Base-by-base conservation (phyloP, 139 green algal species). In the Spirogloea muscicola region DNA sequence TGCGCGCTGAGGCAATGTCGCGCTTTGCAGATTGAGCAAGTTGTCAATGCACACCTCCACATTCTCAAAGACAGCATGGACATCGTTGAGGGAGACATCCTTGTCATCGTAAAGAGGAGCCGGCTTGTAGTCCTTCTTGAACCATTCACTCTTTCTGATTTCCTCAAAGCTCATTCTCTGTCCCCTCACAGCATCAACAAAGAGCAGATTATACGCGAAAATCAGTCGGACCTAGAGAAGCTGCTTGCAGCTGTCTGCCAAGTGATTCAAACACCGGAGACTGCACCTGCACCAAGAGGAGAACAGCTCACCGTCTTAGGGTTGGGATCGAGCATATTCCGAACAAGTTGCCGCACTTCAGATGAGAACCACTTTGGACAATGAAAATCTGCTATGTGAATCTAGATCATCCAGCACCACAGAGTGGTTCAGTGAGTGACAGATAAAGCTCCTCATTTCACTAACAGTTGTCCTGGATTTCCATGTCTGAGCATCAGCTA, bases 331-430 rank as follows among this genome's bases (percentile, higher is more conserved):
- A 77, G 34, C 5, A 77, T 65, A 0, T 55, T 55, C 9, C 13
- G n/a, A 2, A 77, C 41, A 1, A 77, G 4, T 3, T 34, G n/a
- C 36, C 58, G 69, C n/a, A 40, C 69, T 43, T 39, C 69, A 3
- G 57, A n/a, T 10, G 57, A 72, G 55, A 77, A 77, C 69, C 69
- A 77, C 4, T 55, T 18, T 34, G 69, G 69, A 25, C 59, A 77
- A 7, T 37, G 44, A 39, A 77, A 77, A 1, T 77, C 55, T 18
- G 69, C 69, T 0, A 38, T 51, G 44, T 51, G 38, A 31, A 77
- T 77, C 69, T 77, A 57, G 42, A 55, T 31, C 46, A 31, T 55
- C 46, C 46, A 21, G 21, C 18, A 65, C 57, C 16, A 36, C 57
- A 65, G 27, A 39, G 57, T 65, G 16, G 16, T 65, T 51, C 18